Evolutionary conservation across 2,329 filamentous ascomycete species (phyloP), one percentile per base, ranked within the genome.

Genomic region (Claviceps lovelessii): DNA sequence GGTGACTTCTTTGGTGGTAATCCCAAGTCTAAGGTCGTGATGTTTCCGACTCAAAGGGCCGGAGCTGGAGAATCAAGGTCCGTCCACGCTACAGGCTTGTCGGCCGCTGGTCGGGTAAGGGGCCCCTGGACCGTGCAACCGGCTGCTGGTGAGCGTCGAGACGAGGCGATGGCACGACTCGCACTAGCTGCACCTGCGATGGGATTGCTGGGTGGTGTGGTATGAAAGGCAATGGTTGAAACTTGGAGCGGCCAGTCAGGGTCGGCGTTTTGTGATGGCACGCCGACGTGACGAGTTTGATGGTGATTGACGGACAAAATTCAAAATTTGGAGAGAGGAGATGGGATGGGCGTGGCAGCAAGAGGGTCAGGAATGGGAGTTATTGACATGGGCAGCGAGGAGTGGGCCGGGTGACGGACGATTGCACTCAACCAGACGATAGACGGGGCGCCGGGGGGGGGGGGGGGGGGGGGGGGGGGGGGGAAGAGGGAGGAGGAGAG

Each of bases 361-460:
- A 46, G 45, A 50, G 53, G 28, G 28, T 4, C 45, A 39, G 49
- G 42, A 52, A 53, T 49, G 51, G 28, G 49, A 28, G n/a, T 51
- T 52, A 47, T 47, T 39, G 35, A 46, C 49, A 51, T 51, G 54
- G 42, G 49, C 45, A 48, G 44, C 5, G 35, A 31, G 49, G 35
- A 49, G 31, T 51, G 53, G 46, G 41, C 42, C 54, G 35, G 44
- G 49, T 55, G 45, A 55, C 45, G 31, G 54, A 49, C 45, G 19
- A 49, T 31, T 28, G 31, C 23, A 23, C 23, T 23, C 23, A 3
- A 47, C 28, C 6, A 17, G 41, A 42, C 49, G 49, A 51, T 51
- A 15, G 23, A 47, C 45, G 8, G 31, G n/a, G 19, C 10, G 33
- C 19, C 11, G 50, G 37, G 15, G 29, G 10, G 29, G 31, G n/a